Evolutionary conservation across 768 basidiomycete genomes (phyloP).

Genomic region (Lentinula guzmanii): DNA sequence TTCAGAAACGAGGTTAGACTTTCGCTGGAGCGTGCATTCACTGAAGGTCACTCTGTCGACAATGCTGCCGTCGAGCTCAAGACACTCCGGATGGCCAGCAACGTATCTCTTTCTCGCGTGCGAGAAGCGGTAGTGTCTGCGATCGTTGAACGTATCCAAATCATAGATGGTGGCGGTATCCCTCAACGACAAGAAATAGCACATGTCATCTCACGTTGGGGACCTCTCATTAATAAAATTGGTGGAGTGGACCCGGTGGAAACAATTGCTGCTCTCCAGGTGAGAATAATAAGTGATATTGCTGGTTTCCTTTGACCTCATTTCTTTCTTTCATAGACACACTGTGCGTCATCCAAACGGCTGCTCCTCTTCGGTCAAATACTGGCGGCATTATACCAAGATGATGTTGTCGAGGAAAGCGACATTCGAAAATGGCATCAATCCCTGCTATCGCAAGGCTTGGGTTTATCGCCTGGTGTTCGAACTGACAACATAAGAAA

Average conservation of each 20-base stretch:
- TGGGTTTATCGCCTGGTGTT: constrained; percentile 31
- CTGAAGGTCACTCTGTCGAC: constrained; percentile 86
- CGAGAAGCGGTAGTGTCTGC: constrained; percentile 85
- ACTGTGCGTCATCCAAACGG: constrained; percentile 60
- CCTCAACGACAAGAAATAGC: constrained; percentile 64
- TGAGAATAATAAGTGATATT: constrained; percentile 20
- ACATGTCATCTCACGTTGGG: constrained; percentile 71
- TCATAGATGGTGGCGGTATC: constrained; percentile 49
- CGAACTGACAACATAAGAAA: constrained; percentile 53
- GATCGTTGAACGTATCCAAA: constrained; percentile 65
- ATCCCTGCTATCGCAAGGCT: constrained; percentile 47
- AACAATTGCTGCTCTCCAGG: constrained; percentile 76
- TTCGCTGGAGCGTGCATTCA: constrained; percentile 87
- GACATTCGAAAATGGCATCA: constrained; percentile 86
- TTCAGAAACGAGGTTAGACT: constrained; percentile 74
- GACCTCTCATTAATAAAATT: constrained; percentile 70
- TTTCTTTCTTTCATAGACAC: constrained; percentile 13
- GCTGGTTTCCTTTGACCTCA: neutral
- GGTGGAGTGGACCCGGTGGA: constrained; percentile 81
- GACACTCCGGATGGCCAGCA: constrained; percentile 94
- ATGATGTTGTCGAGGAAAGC: constrained; percentile 88
- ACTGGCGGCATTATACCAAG: constrained; percentile 81
- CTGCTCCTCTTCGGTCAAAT: constrained; percentile 77
- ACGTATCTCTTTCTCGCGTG: constrained; percentile 82
- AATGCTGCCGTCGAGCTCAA: constrained; percentile 93